Percentiles rank a stretch among this genome's conserved stretches.
These are phyloP conservation scores for Geosiphon pyriformis DNA, from an alignment of 192 early-diverging fungal genomes.

Conservation along the genomic window DNA sequence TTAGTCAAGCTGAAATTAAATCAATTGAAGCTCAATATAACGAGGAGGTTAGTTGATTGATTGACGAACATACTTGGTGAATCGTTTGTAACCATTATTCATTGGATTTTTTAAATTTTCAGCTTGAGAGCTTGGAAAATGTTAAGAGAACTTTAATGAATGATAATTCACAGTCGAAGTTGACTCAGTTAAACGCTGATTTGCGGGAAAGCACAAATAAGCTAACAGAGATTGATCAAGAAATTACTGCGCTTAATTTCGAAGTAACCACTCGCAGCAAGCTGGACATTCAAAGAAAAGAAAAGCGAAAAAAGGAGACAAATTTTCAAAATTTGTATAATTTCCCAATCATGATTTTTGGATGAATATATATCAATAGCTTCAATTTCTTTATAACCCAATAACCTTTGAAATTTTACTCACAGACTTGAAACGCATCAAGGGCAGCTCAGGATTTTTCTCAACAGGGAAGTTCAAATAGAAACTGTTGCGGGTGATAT, in stretches of 20 bases:
- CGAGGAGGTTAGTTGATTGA: too few species aligned
- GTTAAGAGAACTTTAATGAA: neutral
- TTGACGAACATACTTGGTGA: too few species aligned
- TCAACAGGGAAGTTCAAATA: neutral
- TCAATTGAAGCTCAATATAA: neutral
- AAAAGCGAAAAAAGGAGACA: neutral
- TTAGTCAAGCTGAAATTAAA: neutral
- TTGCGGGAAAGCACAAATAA: neutral
- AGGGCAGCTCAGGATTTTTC: neutral
- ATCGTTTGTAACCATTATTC: too few species aligned
- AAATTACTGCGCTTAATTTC: neutral
- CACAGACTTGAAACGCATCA: neutral
- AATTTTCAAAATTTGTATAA: neutral
- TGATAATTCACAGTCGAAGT: neutral
- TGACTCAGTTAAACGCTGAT: neutral
- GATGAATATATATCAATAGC: too few species aligned
- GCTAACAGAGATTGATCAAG: neutral
- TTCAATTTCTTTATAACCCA: too few species aligned
- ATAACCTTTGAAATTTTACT: too few species aligned
- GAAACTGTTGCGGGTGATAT: conserved; percentile 19
- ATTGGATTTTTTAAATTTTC: neutral
- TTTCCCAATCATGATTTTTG: too few species aligned
- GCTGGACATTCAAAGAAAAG: neutral
- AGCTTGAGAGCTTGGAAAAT: neutral
- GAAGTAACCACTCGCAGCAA: neutral